These are phyloP conservation scores for Chlamydomonas asymmetrica DNA, from an alignment of 139 green algal species.

Conservation along the genomic window DNA sequence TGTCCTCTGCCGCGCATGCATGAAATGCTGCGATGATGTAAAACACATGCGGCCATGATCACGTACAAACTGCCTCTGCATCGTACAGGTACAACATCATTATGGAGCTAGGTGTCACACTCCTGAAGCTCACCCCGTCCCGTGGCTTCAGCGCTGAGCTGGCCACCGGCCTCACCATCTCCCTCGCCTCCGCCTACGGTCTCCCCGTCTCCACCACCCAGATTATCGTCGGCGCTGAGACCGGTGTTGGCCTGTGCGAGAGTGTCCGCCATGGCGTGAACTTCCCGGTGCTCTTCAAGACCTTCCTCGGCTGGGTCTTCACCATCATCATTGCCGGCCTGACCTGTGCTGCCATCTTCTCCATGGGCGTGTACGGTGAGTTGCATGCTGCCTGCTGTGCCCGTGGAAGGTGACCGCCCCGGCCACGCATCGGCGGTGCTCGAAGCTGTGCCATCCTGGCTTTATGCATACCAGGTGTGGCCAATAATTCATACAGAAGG, in stretches of 20 bases:
- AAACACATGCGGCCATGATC: no score
- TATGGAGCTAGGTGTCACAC: slow-evolving; percentile 14
- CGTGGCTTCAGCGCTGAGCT: slow-evolving; percentile 41
- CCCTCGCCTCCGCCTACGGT: slow-evolving; percentile 41
- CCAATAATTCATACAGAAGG: no score
- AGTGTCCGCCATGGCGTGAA: slow-evolving; percentile 21
- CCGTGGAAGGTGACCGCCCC: no score
- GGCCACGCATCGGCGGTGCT: no score
- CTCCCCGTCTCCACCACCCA: slow-evolving; percentile 34
- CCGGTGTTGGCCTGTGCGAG: slow-evolving; percentile 38
- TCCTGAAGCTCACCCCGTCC: slow-evolving; percentile 27
- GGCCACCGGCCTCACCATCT: slow-evolving; percentile 35
- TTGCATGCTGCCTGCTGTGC: no score
- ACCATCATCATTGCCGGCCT: slow-evolving; percentile 31
- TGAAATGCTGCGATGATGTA: no score
- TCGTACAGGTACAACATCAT: slow-evolving; percentile 61
- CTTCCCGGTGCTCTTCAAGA: slow-evolving; percentile 34
- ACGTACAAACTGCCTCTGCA: no score
- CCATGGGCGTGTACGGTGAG: slow-evolving; percentile 9
- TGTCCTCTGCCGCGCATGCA: no score
- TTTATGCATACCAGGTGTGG: no score
- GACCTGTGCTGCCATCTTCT: slow-evolving; percentile 29
- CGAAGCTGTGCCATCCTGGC: no score
- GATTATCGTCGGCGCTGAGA: slow-evolving; percentile 41
- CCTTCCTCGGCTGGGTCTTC: slow-evolving; percentile 36